Base-by-base conservation (phyloP, 805 yeast genomes). In the Blastobotrys chiropterorum region DNA sequence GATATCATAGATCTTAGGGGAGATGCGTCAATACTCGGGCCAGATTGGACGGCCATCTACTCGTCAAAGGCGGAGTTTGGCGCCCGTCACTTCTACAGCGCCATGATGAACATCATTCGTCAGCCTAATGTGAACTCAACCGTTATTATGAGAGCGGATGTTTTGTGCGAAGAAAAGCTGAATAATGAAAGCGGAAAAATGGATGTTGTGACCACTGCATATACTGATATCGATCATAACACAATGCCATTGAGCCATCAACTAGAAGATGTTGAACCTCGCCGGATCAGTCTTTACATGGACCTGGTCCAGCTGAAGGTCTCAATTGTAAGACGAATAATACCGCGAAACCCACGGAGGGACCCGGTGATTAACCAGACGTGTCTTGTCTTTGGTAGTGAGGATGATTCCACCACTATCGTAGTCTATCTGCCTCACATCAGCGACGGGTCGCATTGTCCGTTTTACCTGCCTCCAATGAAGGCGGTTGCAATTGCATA, bases 81-180 rank as follows among this genome's bases (percentile, higher is more conserved):
- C 11, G 62, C 72, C 13, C 67, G 65, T 3, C 87, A 89, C 67
- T 89, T 83, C 62, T 82, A 80, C 51, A 70, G 71, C 2, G 96
- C 96, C 3, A 85, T 89, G 90, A 67, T 78, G 44, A 86, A 88
- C 66, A 74, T 89, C 54, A 85, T 89, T 50, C 75, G 77, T 53
- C 88, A 87, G 57, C 97, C 97, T 15, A 86, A 90, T 64, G 86
- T 89, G 68, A 92, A 90, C 69, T 90, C 97, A 8, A 86, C 97
- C 0, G 94, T 89, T 38, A 85, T 90, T 34, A 72, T 92, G 68
- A 72, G 98, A 58, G 95, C 97, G 0, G 97, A 92, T 68, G 80
- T 90, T 20, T 58, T 70, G 19, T 44, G 52, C 20, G 70, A 66
- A 40, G 47, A 55, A 26, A 46, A 56, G 43, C 48, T 51, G 51